Conservation (phyloP, 2,329 filamentous ascomycete genomes). For the Cladosporium phlei region DNA sequence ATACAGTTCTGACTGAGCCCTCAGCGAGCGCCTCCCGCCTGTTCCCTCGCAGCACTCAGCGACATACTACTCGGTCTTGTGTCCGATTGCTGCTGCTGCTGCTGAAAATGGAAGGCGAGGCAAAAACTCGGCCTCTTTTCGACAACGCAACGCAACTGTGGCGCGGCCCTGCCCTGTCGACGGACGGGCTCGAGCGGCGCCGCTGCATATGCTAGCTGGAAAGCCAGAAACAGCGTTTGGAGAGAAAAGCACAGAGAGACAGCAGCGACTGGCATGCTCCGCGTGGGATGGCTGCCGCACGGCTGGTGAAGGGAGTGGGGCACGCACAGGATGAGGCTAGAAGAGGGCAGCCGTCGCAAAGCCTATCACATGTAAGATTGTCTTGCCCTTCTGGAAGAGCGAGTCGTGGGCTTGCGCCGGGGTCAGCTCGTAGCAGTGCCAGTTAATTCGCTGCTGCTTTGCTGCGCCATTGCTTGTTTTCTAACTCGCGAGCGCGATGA, state of each 20-base stretch:
- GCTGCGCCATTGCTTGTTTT: no score
- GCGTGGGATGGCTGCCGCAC: conserved; percentile 13
- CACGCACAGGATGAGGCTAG: no score
- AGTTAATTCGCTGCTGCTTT: no score
- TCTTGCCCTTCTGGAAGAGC: background rate
- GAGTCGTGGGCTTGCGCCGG: conserved; percentile 11
- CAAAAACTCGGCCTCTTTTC: conserved; percentile 12
- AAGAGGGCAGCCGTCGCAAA: no score
- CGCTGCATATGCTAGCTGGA: conserved; percentile 6
- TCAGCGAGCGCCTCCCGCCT: background rate
- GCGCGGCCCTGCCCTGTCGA: conserved; percentile 6
- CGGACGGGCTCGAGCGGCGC: conserved; percentile 8
- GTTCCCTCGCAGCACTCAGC: background rate
- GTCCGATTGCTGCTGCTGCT: no score
- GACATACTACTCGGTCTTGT: no score
- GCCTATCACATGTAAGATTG: conserved; percentile 11
- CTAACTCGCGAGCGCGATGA: no score
- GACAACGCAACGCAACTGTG: no score
- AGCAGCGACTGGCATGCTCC: conserved; percentile 6
- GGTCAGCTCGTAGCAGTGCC: no score
- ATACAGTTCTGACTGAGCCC: no score
- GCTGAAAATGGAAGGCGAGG: no score
- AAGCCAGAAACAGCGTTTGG: background rate
- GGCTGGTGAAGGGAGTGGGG: conserved; percentile 12
- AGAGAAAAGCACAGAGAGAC: no score